Percentiles rank a stretch among this genome's conserved stretches.
phyloP scores from a whole-genome alignment of 2,329 filamentous ascomycete species.

The Calonectria naviculata region DNA sequence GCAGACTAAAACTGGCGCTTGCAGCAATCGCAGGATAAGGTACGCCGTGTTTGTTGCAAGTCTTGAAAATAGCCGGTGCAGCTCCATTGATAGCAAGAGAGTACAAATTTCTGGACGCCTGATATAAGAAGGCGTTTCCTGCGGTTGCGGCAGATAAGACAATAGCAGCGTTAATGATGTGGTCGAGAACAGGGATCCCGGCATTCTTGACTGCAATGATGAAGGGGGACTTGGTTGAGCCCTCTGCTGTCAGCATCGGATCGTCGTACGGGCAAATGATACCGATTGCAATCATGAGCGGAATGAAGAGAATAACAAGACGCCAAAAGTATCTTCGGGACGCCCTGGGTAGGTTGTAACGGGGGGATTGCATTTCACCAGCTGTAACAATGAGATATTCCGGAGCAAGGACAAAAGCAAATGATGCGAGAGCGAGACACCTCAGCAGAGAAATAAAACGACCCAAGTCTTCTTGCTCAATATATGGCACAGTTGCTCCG shows the following conservation, averaged over 20 bases:
- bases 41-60: conserved; percentile 70
- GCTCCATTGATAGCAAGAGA: conserved; percentile 75
- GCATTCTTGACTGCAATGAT: conserved; percentile 75
- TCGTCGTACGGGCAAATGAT: neutral
- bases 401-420: conserved; percentile 34
- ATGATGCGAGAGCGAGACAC: conserved; percentile 23
- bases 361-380: conserved; percentile 43
- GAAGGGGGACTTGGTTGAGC: conserved; percentile 67
- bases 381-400: conserved; percentile 40
- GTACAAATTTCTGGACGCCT: conserved; percentile 72
- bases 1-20: conserved; percentile 67
- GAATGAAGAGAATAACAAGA: conserved; percentile 41
- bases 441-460: neutral
- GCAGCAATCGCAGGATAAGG: conserved; percentile 66
- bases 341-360: conserved; percentile 41
- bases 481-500: neutral
- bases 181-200: conserved; percentile 71
- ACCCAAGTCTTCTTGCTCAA: neutral
- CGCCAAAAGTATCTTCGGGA: conserved; percentile 39
- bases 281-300: neutral
- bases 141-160: conserved; percentile 73
- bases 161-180: conserved; percentile 75
- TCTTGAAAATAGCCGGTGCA: conserved; percentile 70
- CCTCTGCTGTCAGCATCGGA: conserved; percentile 32
- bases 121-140: conserved; percentile 72